Conservation (phyloP, 768 basidiomycete genomes). For the Melanogaster broomeanus region DNA sequence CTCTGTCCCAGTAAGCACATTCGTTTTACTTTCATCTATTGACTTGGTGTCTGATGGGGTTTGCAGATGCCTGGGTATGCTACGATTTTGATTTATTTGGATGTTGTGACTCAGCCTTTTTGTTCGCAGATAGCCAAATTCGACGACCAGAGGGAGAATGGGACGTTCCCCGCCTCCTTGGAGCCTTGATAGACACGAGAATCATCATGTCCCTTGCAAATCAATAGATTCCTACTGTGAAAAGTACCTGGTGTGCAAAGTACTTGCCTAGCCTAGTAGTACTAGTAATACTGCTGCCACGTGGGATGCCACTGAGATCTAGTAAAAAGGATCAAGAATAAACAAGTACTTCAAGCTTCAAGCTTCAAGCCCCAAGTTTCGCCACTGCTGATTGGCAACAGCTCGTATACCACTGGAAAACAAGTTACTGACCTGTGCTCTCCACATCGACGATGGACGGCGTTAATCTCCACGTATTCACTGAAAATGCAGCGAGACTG, state of each 20-base stretch:
- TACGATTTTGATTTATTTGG: neutral
- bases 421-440: too few relatives aligned
- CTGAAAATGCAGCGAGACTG: conserved; percentile 83
- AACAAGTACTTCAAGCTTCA: too few relatives aligned
- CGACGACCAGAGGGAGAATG: conserved; percentile 93
- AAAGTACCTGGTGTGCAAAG: neutral
- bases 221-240: neutral
- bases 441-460: conserved; percentile 30
- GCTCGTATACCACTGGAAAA: neutral
- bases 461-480: conserved; percentile 43
- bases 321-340: too few relatives aligned
- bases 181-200: conserved; percentile 55
- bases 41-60: conserved; percentile 8
- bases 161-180: conserved; percentile 89
- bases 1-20: conserved; percentile 90
- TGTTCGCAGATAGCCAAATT: conserved; percentile 72
- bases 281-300: too few relatives aligned
- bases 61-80: conserved; percentile 87
- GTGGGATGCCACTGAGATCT: too few relatives aligned
- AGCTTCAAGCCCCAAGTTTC: neutral
- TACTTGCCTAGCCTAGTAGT: neutral
- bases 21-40: neutral
- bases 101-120: conserved; percentile 1
- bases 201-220: neutral
- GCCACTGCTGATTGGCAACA: neutral